phyloP scores from a whole-genome alignment of 2,329 filamentous ascomycete species.

The Chaetomiaceae sp. region DNA sequence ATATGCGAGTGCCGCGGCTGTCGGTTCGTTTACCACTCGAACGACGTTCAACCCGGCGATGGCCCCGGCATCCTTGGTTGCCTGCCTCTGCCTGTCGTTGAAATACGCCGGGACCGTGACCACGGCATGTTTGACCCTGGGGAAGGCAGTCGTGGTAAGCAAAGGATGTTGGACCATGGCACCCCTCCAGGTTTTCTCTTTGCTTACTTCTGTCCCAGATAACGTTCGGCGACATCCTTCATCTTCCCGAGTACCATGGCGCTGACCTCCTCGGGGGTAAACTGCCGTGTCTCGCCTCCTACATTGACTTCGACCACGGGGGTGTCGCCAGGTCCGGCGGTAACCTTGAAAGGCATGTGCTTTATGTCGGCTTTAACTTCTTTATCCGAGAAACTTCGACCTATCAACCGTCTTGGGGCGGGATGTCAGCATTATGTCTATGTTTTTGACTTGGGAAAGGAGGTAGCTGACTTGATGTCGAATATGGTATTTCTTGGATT shows the following conservation, averaged over 20 bases:
- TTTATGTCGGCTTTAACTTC: conserved; percentile 90
- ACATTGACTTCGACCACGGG: conserved; percentile 72
- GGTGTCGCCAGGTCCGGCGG: conserved; percentile 59
- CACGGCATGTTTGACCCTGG: conserved; percentile 69
- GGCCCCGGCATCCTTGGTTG: conserved; percentile 87
- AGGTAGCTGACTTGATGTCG: conserved; percentile 61
- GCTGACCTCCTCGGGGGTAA: conserved; percentile 57
- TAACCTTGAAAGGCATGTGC: conserved; percentile 86
- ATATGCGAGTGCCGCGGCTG: conserved; percentile 90
- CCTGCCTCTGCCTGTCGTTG: conserved; percentile 96
- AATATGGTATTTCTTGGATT: conserved; percentile 74
- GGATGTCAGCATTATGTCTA: neutral
- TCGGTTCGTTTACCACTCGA: conserved; percentile 94
- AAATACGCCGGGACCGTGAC: conserved; percentile 96
- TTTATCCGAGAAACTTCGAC: conserved; percentile 75
- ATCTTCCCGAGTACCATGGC: conserved; percentile 59
- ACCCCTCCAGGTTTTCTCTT: too few relatives aligned
- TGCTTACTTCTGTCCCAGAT: conserved; percentile 71
- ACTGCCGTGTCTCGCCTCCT: conserved; percentile 44
- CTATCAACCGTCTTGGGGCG: conserved; percentile 60
- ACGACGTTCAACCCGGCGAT: conserved; percentile 93
- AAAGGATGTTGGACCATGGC: neutral
- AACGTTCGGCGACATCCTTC: conserved; percentile 64
- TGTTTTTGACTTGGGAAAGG: too few relatives aligned
- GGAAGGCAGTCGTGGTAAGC: neutral